Conservation (phyloP, 495 filamentous ascomycete species). For the Cryomyces minteri region DNA sequence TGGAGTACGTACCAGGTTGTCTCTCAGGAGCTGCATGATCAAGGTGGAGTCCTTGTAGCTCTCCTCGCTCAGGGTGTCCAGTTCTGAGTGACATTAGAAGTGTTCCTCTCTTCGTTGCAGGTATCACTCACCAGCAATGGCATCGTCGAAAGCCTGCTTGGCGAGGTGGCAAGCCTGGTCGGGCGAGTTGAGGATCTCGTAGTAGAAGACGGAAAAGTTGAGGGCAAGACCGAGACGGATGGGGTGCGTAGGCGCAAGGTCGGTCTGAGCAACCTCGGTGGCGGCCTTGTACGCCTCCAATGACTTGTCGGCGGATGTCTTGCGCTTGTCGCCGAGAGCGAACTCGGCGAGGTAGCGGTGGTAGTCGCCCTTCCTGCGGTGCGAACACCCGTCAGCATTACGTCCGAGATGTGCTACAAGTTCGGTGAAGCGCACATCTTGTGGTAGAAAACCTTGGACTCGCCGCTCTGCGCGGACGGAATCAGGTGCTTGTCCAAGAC, state of each 20-base stretch:
- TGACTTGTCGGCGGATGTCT: slow-evolving; percentile 85
- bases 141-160: slow-evolving; percentile 98
- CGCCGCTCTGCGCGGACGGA: slow-evolving; percentile 85
- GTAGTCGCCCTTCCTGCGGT: slow-evolving; percentile 93
- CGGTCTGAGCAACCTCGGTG: slow-evolving; percentile 94
- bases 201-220: slow-evolving; percentile 99
- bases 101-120: neutral
- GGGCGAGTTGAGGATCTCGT: slow-evolving; percentile 98
- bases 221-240: slow-evolving; percentile 96
- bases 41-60: slow-evolving; percentile 99
- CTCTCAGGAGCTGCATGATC: slow-evolving; percentile 98
- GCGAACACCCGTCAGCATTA: slow-evolving; percentile 4
- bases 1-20: slow-evolving; percentile 71
- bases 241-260: slow-evolving; percentile 94
- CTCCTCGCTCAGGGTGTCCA: slow-evolving; percentile 97
- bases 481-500: slow-evolving; percentile 94
- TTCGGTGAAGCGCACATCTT: slow-evolving; percentile 59
- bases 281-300: slow-evolving; percentile 99
- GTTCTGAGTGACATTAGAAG: slow-evolving; percentile 40
- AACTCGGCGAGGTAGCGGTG: slow-evolving; percentile 99
- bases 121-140: slow-evolving; percentile 45
- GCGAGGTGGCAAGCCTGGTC: slow-evolving; percentile 97
- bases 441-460: slow-evolving; percentile 99
- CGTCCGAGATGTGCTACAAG: neutral
- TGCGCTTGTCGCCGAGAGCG: slow-evolving; percentile 96